phyloP scores from a whole-genome alignment of 1,139 yeast species.

The Lodderomyces elongisporus region DNA sequence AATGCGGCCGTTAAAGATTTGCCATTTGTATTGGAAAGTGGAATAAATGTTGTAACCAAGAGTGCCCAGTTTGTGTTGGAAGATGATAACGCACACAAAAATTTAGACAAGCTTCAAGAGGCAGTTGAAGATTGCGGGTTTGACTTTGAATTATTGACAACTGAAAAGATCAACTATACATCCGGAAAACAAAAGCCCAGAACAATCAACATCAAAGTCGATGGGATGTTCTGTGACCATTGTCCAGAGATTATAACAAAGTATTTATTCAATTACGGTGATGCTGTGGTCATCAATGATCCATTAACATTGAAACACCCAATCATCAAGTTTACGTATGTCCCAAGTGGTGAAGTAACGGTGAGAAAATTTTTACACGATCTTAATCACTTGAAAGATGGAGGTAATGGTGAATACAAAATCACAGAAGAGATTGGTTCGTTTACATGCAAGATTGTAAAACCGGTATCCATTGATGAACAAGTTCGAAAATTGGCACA shows the following conservation, averaged over 20 bases:
- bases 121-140: conserved; percentile 64
- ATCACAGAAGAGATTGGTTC: conserved; percentile 21
- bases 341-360: conserved; percentile 45
- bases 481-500: conserved; percentile 49
- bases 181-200: conserved; percentile 45
- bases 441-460: conserved; percentile 52
- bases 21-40: conserved; percentile 50
- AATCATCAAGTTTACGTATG: conserved; percentile 56
- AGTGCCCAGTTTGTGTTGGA: conserved; percentile 57
- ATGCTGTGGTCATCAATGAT: conserved; percentile 51
- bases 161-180: conserved; percentile 40
- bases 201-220: conserved; percentile 51
- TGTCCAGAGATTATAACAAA: conserved; percentile 58
- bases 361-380: conserved; percentile 50
- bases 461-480: conserved; percentile 59
- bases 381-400: conserved; percentile 35
- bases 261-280: conserved; percentile 50
- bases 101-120: conserved; percentile 37
- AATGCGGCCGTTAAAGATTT: conserved; percentile 44
- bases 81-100: conserved; percentile 17
- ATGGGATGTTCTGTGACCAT: conserved; percentile 67
- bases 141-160: conserved; percentile 45
- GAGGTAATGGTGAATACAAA: conserved; percentile 16
- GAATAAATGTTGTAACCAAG: conserved; percentile 55
- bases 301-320: conserved; percentile 54